phyloP scores from a whole-genome alignment of 805 yeast genomes.

The Pichia exigua region DNA sequence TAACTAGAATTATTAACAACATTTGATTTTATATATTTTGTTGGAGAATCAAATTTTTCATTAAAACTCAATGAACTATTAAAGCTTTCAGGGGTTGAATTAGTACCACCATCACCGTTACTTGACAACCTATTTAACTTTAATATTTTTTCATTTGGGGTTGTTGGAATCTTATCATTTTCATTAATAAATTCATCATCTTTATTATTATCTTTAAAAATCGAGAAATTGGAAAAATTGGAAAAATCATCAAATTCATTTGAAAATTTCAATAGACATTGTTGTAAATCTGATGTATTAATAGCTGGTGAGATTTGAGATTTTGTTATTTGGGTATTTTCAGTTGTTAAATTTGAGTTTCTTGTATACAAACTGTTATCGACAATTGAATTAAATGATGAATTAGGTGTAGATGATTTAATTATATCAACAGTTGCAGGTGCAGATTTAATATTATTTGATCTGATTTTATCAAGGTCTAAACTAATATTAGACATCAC shows the following conservation, averaged over 20 bases:
- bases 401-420: slow-evolving; percentile 4
- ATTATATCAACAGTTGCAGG: not conserved
- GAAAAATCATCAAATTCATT: slow-evolving; percentile 34
- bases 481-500: slow-evolving; percentile 18
- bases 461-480: slow-evolving; percentile 10
- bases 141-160: slow-evolving; percentile 1
- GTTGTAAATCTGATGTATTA: slow-evolving; percentile 34
- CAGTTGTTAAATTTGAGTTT: not conserved
- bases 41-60: slow-evolving; percentile 3
- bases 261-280: slow-evolving; percentile 32
- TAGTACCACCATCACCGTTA: not conserved
- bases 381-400: slow-evolving; percentile 4
- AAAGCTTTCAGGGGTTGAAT: slow-evolving; percentile 7
- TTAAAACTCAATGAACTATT: slow-evolving; percentile 1
- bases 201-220: slow-evolving; percentile 24
- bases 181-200: slow-evolving; percentile 13
- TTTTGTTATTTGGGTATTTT: slow-evolving; percentile 1
- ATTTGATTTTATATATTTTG: slow-evolving; percentile 2
- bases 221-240: slow-evolving; percentile 22
- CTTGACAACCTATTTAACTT: slow-evolving; percentile 1
- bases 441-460: slow-evolving; percentile 1
- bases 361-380: slow-evolving; percentile 6
- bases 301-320: slow-evolving; percentile 17
- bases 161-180: slow-evolving; percentile 1
- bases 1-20: slow-evolving; percentile 14